Evolutionary conservation across 2,329 filamentous ascomycete species (phyloP).

Genomic region (Amphichorda felina): DNA sequence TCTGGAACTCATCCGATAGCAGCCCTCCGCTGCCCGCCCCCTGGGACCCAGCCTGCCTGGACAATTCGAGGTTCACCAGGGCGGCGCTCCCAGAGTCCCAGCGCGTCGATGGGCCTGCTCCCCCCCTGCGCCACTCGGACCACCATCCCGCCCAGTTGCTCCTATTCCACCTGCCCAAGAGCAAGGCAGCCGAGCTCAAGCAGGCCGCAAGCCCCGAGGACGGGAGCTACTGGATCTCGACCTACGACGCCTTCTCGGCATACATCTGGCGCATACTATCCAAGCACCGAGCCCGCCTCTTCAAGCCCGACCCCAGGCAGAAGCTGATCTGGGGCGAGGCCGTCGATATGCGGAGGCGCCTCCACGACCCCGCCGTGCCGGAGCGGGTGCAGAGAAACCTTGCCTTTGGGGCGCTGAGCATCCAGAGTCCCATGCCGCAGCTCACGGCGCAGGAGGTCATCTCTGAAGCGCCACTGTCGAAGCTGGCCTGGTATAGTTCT

Average conservation of each 20-base stretch:
- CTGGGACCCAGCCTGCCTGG: slow-evolving; percentile 22
- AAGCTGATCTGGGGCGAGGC: slow-evolving; percentile 21
- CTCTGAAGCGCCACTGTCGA: slow-evolving; percentile 19
- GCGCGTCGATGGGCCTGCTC: slow-evolving; percentile 17
- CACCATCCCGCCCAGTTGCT: slow-evolving; percentile 13
- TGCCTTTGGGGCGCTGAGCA: slow-evolving; percentile 14
- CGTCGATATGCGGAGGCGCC: slow-evolving; percentile 24
- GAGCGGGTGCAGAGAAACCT: slow-evolving; percentile 22
- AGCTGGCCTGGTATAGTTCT: slow-evolving; percentile 13
- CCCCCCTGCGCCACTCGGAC: slow-evolving; percentile 14
- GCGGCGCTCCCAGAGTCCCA: slow-evolving; percentile 12
- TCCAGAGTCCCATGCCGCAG: slow-evolving; percentile 12
- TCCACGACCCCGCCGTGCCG: slow-evolving; percentile 18
- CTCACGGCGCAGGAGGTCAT: slow-evolving; percentile 20
- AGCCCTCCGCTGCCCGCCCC: slow-evolving; percentile 12
- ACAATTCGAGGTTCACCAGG: slow-evolving; percentile 19
- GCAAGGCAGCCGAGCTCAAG: slow-evolving; percentile 28
- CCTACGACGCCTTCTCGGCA: slow-evolving; percentile 29
- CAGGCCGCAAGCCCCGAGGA: slow-evolving; percentile 17
- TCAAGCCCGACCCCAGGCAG: slow-evolving; percentile 14
- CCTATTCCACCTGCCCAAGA: slow-evolving; percentile 30
- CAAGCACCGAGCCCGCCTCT: slow-evolving; percentile 19
- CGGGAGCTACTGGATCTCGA: slow-evolving; percentile 26
- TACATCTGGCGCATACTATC: slow-evolving; percentile 27
- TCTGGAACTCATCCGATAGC: slow-evolving; percentile 11